Conservation (phyloP, 257 asterid species). For the Nicotiana knightiana region DNA sequence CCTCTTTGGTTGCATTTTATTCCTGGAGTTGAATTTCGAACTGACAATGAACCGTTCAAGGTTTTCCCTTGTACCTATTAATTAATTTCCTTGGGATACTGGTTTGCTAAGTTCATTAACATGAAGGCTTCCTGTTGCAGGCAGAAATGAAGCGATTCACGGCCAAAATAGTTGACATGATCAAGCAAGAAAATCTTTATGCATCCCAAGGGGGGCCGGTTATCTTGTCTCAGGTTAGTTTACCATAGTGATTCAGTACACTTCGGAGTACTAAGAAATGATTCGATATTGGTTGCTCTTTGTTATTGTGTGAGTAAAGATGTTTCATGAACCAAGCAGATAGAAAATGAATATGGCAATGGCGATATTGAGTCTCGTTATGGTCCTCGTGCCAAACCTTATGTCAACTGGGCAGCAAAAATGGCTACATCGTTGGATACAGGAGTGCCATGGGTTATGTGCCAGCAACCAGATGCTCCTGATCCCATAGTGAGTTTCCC, state of each 20-base stretch:
- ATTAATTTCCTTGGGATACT: not conserved
- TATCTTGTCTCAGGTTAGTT: slow-evolving; percentile 73
- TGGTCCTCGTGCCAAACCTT: slow-evolving; percentile 60
- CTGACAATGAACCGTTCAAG: slow-evolving; percentile 79
- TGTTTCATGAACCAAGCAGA: slow-evolving; percentile 27
- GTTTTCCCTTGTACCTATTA: slow-evolving; percentile 22
- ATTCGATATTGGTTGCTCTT: not conserved
- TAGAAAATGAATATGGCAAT: slow-evolving; percentile 92
- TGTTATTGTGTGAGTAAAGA: not conserved
- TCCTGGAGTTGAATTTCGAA: slow-evolving; percentile 71
- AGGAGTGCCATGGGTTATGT: slow-evolving; percentile 97
- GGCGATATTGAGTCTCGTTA: slow-evolving; percentile 36
- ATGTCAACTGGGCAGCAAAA: slow-evolving; percentile 79
- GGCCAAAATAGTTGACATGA: slow-evolving; percentile 72
- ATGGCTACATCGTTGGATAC: slow-evolving; percentile 78
- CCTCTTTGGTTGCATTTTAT: slow-evolving; percentile 92
- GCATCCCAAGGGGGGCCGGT: slow-evolving; percentile 95
- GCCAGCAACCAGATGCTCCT: slow-evolving; percentile 91
- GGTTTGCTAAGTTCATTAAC: not conserved
- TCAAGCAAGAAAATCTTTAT: slow-evolving; percentile 73
- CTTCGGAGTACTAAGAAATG: not conserved
- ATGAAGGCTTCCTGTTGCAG: slow-evolving; percentile 24
- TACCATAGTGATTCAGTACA: not conserved
- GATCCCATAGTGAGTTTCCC: slow-evolving; percentile 57
- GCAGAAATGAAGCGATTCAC: slow-evolving; percentile 91